These are phyloP conservation scores for Dalbergia oliveri DNA, from an alignment of 306 rosid genomes.

Conservation along the genomic window DNA sequence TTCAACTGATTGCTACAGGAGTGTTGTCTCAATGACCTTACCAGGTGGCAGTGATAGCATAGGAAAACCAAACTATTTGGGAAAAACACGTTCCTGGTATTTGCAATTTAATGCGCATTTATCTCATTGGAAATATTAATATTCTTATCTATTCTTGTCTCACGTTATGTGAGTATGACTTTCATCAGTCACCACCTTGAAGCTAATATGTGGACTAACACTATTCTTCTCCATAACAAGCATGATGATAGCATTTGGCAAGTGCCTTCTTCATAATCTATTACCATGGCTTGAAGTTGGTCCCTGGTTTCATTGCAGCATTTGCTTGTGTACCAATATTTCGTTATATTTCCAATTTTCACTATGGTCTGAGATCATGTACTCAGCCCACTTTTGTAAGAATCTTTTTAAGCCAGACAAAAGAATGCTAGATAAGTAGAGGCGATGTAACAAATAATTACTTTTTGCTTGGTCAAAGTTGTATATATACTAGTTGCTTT, in stretches of 20 bases:
- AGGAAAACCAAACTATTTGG: conserved; percentile 3
- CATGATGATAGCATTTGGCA: conserved; percentile 54
- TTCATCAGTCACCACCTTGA: conserved; percentile 40
- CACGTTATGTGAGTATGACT: conserved; percentile 49
- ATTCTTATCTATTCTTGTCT: conserved; percentile 49
- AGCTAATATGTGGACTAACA: conserved; percentile 44
- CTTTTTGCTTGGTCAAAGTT: background rate
- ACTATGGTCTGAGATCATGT: conserved; percentile 37
- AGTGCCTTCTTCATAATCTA: conserved; percentile 44
- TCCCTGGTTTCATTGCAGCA: conserved; percentile 27
- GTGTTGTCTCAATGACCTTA: conserved; percentile 47
- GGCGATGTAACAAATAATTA: background rate
- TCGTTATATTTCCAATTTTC: conserved; percentile 35
- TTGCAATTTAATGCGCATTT: conserved; percentile 53
- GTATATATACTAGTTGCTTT: background rate
- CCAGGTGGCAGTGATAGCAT: conserved; percentile 27
- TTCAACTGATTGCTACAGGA: conserved; percentile 45
- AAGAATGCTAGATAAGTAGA: background rate
- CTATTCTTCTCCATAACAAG: conserved; percentile 49
- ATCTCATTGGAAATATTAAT: conserved; percentile 47
- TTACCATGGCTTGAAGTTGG: background rate
- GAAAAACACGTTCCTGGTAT: background rate
- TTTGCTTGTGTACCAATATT: conserved; percentile 38
- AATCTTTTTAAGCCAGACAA: conserved; percentile 42
- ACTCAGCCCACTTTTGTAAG: conserved; percentile 41